Percentiles rank a stretch among this genome's conserved stretches.
Evolutionary conservation across 257 asterid genomes (phyloP).

Genomic region (Scutellaria minor): DNA sequence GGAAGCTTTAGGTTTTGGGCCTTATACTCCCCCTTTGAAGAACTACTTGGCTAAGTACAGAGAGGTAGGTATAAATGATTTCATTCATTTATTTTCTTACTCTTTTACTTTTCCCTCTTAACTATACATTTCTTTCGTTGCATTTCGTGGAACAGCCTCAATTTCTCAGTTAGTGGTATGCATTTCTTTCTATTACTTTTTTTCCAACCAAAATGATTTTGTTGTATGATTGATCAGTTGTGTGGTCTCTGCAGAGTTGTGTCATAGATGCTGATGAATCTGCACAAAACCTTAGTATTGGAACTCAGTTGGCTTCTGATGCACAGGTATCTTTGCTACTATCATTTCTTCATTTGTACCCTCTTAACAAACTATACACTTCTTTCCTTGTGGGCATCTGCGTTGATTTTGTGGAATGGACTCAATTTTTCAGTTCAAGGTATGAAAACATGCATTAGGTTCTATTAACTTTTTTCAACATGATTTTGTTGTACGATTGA

Average conservation of each 20-base stretch:
- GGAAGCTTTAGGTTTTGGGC: conserved; percentile 43
- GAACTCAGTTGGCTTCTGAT: neutral
- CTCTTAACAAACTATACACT: neutral
- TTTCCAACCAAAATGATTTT: no score
- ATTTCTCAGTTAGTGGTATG: no score
- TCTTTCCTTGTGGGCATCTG: conserved; percentile 22
- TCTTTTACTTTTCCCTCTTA: no score
- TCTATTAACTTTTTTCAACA: neutral
- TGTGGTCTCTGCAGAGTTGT: no score
- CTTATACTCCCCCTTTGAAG: conserved; percentile 59
- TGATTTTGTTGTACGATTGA: conserved; percentile 9
- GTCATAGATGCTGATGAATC: no score
- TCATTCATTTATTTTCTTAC: neutral
- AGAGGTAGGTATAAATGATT: conserved; percentile 61
- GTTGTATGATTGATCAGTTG: no score
- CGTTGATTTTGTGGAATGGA: conserved; percentile 35
- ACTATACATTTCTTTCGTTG: no score
- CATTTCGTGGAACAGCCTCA: no score
- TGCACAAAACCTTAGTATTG: neutral
- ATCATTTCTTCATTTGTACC: neutral
- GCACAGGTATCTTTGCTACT: no score
- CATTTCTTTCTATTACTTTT: no score
- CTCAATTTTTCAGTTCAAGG: conserved; percentile 61
- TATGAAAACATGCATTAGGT: conserved; percentile 34
- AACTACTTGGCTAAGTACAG: conserved; percentile 62